Evolutionary conservation across 2,329 filamentous ascomycete genomes (phyloP).

Genomic region (Fusarium euwallaceae): DNA sequence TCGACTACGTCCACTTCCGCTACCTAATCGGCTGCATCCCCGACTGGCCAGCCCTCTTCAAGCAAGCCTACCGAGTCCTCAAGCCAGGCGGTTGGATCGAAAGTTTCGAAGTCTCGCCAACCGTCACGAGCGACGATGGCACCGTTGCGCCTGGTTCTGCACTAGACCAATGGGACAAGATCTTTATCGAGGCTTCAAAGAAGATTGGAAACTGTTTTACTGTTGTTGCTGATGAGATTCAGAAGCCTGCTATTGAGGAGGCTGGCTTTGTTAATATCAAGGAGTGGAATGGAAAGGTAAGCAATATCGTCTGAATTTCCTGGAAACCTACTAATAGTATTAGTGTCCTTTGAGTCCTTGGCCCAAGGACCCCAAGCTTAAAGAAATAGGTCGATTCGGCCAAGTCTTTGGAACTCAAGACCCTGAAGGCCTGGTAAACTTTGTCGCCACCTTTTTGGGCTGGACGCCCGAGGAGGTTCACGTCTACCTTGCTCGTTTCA

Average conservation of each 20-base stretch:
- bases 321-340: neutral
- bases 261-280: constrained; percentile 8
- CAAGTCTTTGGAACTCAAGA: neutral
- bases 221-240: neutral
- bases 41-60: neutral
- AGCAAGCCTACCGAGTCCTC: neutral
- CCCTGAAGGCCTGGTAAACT: neutral
- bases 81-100: neutral
- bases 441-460: neutral
- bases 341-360: neutral
- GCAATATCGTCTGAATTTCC: neutral
- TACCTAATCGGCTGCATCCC: constrained; percentile 5
- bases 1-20: neutral
- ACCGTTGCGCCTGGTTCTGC: neutral
- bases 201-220: constrained; percentile 2
- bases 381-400: neutral
- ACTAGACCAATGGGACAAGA: neutral
- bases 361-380: neutral
- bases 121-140: neutral
- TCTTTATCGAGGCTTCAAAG: neutral
- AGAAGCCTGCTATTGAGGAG: neutral
- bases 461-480: neutral
- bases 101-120: neutral
- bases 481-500: neutral
- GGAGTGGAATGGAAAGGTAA: neutral